Evolutionary conservation across 495 filamentous ascomycete species (phyloP), one percentile per base, ranked within the genome.

Genomic region (Neurospora sp.): DNA sequence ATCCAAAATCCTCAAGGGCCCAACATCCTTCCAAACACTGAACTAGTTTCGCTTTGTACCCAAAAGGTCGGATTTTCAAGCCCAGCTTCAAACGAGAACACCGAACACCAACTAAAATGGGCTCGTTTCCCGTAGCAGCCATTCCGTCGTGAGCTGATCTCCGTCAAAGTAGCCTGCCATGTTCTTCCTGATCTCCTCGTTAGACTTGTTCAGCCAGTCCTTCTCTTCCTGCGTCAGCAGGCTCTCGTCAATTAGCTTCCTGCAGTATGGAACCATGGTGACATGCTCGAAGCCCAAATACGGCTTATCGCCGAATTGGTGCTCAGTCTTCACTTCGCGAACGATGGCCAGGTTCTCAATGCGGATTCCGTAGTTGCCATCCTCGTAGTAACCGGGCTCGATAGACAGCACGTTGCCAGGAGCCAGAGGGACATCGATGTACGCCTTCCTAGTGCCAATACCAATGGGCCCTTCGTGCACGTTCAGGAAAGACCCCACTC

Each of bases 391-490:
- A 40, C 96, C 96, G 16, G 96, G 96, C 80, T 99, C 94, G 79
- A 97, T 91, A 5, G 94, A 97, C 73, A 98, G 88, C 59, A 98
- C 94, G 79, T 98, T 97, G 66, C 96, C 96, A n/a, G 91, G 85
- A 0, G 93, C 88, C 27, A 99, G 87, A 1, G 96, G 86, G 27
- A 98, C 96, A 76, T 99, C 96, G 10, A 92, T 90, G 79, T 95
- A 98, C 75, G 97, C 93, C 39, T 94, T 87, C 59, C 95, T 88
- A 7, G 94, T 97, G 22, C 96, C 96, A 70, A 99, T 94, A 27
- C 96, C 96, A 72, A 99, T 97, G 8, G 96, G 96, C 0, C 96
- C 96, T 81, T 99, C 96, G 81, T 99, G 96, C 3, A 99, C 96
- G 74, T 98, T 98, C 80, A 94, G 76, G 69, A 78, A 99, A 7